Evolutionary conservation across 345 rosid genomes (phyloP), one percentile per base, ranked within the genome.

Genomic region (Acer campestre): DNA sequence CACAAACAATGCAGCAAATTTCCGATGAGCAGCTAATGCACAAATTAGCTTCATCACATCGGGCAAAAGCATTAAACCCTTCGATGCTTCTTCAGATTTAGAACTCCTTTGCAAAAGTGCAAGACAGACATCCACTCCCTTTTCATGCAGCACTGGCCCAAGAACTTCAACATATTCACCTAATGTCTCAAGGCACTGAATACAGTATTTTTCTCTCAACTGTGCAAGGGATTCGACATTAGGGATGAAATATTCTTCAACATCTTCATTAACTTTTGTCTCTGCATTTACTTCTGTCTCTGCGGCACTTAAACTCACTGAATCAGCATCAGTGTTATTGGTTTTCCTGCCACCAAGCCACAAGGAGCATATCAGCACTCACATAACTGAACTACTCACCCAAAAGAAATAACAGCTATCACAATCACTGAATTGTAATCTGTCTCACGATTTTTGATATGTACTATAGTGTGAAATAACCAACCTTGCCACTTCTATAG

Each of bases 81-180:
- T 86, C 17, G 87, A 82, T 42, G 71, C 80, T 75, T 85, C 93
- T 76, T 83, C 91, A 56, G 75, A 61, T 77, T 85, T 87, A 73
- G 87, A 90, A 77, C 87, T 86, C 67, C 88, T 86, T 67, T 92
- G 97, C 80, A 96, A 83, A 73, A 96, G 78, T 66, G 89, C 82
- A 78, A 94, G 90, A 84, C 98, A 94, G 23, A 96, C 99, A 81
- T 96, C 98, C 56, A 94, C 99, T 70, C 99, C 99, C 87, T 89
- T 96, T 80, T 96, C 99, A 80, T 88, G 95, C 80, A 96, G 85
- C 70, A 96, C 99, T 79, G 99, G 99, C 66, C 97, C 98, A 61
- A 96, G 94, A 71, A 96, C 98, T 86, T 96, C 99, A 31, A 96
- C 97, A 85, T 96, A 96, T 81, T 94, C 98, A 64, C 99, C 99